phyloP scores from a whole-genome alignment of 306 rosid genomes.

The Astragalus glycyphyllos region DNA sequence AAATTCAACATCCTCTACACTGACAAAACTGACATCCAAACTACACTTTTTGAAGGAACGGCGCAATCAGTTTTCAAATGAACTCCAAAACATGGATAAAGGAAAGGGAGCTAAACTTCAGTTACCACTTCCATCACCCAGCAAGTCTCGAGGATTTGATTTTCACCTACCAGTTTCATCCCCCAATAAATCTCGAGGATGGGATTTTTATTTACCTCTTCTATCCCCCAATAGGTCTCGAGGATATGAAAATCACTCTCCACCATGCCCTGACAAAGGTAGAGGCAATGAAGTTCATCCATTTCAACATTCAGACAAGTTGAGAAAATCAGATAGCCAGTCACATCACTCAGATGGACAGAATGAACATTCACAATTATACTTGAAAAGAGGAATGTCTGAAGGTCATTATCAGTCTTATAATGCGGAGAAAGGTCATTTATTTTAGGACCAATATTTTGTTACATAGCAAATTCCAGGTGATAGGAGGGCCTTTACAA shows the following conservation, averaged over 20 bases:
- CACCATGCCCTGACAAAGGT: background rate
- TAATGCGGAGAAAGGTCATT: slow-evolving; percentile 46
- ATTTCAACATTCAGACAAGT: slow-evolving; percentile 44
- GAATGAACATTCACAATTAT: slow-evolving; percentile 42
- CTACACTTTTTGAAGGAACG: slow-evolving; percentile 77
- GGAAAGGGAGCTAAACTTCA: slow-evolving; percentile 44
- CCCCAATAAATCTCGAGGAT: slow-evolving; percentile 39
- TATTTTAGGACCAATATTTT: slow-evolving; percentile 38
- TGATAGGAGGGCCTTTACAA: slow-evolving; percentile 46
- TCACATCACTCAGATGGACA: slow-evolving; percentile 44
- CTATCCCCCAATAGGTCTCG: slow-evolving; percentile 39
- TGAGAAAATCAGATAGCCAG: slow-evolving; percentile 56
- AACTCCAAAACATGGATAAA: slow-evolving; percentile 28
- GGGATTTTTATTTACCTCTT: slow-evolving; percentile 26
- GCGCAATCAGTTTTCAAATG: slow-evolving; percentile 49
- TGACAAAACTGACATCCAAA: slow-evolving; percentile 67
- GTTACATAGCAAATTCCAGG: slow-evolving; percentile 43
- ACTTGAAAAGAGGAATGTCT: slow-evolving; percentile 61
- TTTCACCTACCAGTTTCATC: slow-evolving; percentile 30
- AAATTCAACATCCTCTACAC: slow-evolving; percentile 52
- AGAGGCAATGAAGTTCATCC: no score
- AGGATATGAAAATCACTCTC: slow-evolving; percentile 33
- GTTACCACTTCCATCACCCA: slow-evolving; percentile 41
- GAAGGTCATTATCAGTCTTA: slow-evolving; percentile 47
- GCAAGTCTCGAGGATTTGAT: slow-evolving; percentile 42